Evolutionary conservation across 2,329 filamentous ascomycete genomes (phyloP), one percentile per base, ranked within the genome.

Genomic region (Aspergillus tanneri): DNA sequence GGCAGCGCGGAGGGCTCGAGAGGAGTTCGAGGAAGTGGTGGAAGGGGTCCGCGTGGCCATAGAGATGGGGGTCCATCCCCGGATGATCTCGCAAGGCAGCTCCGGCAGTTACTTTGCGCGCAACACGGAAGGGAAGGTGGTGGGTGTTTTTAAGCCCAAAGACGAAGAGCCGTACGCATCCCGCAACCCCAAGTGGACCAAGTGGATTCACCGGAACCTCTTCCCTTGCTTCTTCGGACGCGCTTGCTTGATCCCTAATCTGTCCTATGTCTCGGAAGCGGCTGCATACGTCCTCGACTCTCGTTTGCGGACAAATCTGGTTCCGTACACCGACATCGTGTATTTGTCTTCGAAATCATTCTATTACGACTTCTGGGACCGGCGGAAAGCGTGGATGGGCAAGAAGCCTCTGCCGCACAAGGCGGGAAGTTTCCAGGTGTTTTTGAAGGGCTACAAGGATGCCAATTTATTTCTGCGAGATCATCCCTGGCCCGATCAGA

Each of bases 71-170:
- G 82, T 92, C 41, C 93, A 99, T 67, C 93, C 93, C 4, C 91
- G 88, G 62, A 88, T 99, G 83, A 99, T 99, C 58, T 86, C 91
- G 0, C 93, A 99, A 68, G 93, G 93, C 30, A 97, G 92, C 71
- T 97, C 93, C 3, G 93, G 93, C 40, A 96, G 91, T 70, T 99
- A 99, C 74, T 99, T 99, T 78, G 93, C 93, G 21, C 82, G 91
- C 50, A 95, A 96, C 62, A 82, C 82, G 1, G 86, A 92, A 47
- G 93, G 93, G 43, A 96, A 95, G 74, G 89, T 96, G 12, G 90
- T 99, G 3, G 93, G 91, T 27, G 93, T 99, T 4, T 99, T 99
- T 75, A 99, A 99, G 70, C 93, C 93, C 34, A 99, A 99, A 72
- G 93, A 99, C 61, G 93, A 99, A 73, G 95, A 99, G 70, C 93